These are phyloP conservation scores for Skeletonema tropicum DNA, from an alignment of 108 stramenopile genomes.

Conservation along the genomic window DNA sequence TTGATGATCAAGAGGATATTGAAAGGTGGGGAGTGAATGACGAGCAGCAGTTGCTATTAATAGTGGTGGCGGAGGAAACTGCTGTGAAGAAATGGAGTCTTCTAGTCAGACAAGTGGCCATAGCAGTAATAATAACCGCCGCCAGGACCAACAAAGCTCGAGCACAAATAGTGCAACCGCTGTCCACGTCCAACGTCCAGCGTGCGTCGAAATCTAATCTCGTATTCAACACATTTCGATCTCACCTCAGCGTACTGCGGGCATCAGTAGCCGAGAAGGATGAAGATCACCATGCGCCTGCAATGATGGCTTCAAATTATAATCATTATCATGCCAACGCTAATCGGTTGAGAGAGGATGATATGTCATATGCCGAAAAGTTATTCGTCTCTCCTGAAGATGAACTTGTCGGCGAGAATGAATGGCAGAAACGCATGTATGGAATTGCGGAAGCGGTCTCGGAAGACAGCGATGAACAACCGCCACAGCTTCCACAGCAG, in stretches of 20 bases:
- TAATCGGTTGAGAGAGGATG: neutral
- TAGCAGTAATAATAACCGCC: neutral
- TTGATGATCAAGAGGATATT: no score
- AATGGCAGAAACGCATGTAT: neutral
- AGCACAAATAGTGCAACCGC: neutral
- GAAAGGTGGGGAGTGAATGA: no score
- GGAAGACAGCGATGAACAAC: neutral
- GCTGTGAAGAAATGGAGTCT: neutral
- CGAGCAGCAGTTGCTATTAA: no score
- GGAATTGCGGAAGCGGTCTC: neutral
- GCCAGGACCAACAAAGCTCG: neutral
- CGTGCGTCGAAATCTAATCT: neutral
- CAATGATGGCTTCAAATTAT: neutral
- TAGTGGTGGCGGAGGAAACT: neutral
- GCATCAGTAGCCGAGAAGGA: neutral
- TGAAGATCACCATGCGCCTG: neutral
- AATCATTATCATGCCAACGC: neutral
- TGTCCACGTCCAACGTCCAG: neutral
- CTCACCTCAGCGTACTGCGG: neutral
- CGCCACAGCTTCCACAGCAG: neutral
- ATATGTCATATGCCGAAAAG: neutral
- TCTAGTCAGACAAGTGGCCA: neutral
- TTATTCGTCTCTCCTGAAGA: constrained; percentile 2
- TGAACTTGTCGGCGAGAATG: neutral
- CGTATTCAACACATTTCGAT: neutral